These are phyloP conservation scores for Vitis riparia DNA, from an alignment of 164 flowering plant species.

Conservation along the genomic window DNA sequence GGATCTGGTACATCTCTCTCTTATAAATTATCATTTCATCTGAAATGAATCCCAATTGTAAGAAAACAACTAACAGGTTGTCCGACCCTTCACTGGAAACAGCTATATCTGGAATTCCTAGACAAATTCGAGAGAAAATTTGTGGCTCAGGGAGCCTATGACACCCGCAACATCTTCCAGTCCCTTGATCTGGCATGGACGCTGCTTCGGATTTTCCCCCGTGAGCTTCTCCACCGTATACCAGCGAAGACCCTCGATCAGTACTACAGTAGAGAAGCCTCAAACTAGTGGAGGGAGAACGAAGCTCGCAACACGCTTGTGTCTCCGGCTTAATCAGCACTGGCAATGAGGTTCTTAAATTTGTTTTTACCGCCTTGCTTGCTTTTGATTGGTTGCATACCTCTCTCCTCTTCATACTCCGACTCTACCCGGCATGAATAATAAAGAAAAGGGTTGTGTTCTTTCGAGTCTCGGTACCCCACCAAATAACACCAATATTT, in stretches of 20 bases:
- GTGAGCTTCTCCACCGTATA: constrained; percentile 97
- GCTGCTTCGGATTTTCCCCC: constrained; percentile 90
- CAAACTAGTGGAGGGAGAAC: constrained; percentile 30
- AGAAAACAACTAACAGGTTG: no score
- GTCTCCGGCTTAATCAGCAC: no score
- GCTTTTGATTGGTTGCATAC: no score
- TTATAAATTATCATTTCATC: constrained; percentile 6
- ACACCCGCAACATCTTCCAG: constrained; percentile 94
- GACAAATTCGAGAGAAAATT: constrained; percentile 96
- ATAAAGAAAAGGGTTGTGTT: constrained; percentile 22
- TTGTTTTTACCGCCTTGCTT: background rate
- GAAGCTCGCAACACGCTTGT: no score
- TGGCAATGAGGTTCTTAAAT: constrained; percentile 6
- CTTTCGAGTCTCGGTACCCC: constrained; percentile 6
- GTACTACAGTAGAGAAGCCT: constrained; percentile 70
- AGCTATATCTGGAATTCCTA: constrained; percentile 92
- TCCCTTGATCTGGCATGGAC: constrained; percentile 99
- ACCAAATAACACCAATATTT: constrained; percentile 19
- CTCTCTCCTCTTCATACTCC: no score
- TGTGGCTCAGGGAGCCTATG: constrained; percentile 93
- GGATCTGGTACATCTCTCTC: constrained; percentile 63
- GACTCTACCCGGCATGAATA: constrained; percentile 16
- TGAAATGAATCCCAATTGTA: no score
- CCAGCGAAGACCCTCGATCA: constrained; percentile 94
- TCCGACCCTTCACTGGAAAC: constrained; percentile 11